Evolutionary conservation across 306 rosid species (phyloP).

Genomic region (Ziziphus jujuba): DNA sequence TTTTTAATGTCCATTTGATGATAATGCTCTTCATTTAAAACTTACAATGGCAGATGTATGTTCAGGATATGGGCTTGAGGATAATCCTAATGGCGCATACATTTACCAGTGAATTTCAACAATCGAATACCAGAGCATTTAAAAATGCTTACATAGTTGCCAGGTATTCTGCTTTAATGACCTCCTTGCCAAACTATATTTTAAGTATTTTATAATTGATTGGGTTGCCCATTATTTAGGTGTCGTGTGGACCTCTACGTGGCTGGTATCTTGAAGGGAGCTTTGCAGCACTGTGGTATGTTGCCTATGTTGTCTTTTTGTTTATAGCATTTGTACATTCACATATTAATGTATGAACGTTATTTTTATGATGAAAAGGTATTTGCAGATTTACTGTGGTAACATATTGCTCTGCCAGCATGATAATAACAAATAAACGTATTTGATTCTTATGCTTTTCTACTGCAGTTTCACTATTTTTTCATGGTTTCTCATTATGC

Average conservation of each 20-base stretch:
- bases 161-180: conserved; percentile 36
- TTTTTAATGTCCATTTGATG: neutral
- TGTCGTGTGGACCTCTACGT: conserved; percentile 27
- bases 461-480: too few species aligned
- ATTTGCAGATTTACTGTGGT: too few species aligned
- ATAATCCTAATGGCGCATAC: conserved; percentile 27
- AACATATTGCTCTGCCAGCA: too few species aligned
- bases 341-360: neutral
- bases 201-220: conserved; percentile 16
- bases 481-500: too few species aligned
- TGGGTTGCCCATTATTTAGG: conserved; percentile 30
- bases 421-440: too few species aligned
- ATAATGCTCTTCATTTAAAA: conserved; percentile 16
- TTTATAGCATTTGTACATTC: neutral
- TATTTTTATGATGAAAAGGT: too few species aligned
- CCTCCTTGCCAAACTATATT: conserved; percentile 12
- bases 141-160: conserved; percentile 17
- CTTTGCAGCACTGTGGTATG: conserved; percentile 31
- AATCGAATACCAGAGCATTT: conserved; percentile 1
- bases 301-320: neutral
- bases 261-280: conserved; percentile 22
- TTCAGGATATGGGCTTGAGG: conserved; percentile 36
- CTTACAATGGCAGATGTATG: conserved; percentile 24
- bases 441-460: too few species aligned
- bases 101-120: conserved; percentile 25